Conservation (phyloP, 2,329 filamentous ascomycete species). For the Colletotrichum tamarilloi region DNA sequence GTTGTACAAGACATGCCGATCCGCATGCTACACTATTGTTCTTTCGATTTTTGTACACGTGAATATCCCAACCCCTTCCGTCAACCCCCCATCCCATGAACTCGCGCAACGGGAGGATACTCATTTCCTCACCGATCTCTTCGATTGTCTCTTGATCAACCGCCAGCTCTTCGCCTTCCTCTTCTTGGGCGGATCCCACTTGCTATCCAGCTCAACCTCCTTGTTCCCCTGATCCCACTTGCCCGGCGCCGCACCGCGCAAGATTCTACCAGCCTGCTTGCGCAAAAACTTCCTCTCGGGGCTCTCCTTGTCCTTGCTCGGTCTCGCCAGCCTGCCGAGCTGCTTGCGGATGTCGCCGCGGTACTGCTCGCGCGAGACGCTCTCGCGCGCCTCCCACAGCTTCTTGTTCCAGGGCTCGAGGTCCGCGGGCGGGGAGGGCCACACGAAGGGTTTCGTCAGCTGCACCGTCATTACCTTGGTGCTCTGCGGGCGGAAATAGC, state of each 20-base stretch:
- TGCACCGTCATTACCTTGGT: slow-evolving; percentile 97
- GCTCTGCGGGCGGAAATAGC: slow-evolving; percentile 76
- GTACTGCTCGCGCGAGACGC: slow-evolving; percentile 54
- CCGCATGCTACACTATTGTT: slow-evolving; percentile 20
- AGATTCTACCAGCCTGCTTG: slow-evolving; percentile 68
- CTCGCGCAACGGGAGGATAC: background rate
- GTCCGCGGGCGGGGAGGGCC: slow-evolving; percentile 77
- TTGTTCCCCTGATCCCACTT: slow-evolving; percentile 57
- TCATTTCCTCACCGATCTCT: too few relatives aligned
- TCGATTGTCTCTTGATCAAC: background rate
- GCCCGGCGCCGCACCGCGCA: slow-evolving; percentile 47
- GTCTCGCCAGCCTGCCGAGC: slow-evolving; percentile 46
- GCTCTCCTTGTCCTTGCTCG: slow-evolving; percentile 53
- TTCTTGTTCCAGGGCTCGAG: slow-evolving; percentile 72
- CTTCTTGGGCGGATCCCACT: slow-evolving; percentile 41
- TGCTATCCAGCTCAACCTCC: slow-evolving; percentile 38
- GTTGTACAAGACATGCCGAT: slow-evolving; percentile 33
- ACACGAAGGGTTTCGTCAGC: slow-evolving; percentile 87
- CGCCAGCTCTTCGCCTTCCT: slow-evolving; percentile 36
- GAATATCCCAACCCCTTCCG: background rate
- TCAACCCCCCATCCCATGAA: background rate
- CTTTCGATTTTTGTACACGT: slow-evolving; percentile 28
- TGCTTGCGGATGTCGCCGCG: slow-evolving; percentile 47
- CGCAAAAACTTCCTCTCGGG: slow-evolving; percentile 52
- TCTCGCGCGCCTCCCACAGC: slow-evolving; percentile 64